Evolutionary conservation across 2,329 filamentous ascomycete species (phyloP).

Genomic region (Pestalotiopsis fici): DNA sequence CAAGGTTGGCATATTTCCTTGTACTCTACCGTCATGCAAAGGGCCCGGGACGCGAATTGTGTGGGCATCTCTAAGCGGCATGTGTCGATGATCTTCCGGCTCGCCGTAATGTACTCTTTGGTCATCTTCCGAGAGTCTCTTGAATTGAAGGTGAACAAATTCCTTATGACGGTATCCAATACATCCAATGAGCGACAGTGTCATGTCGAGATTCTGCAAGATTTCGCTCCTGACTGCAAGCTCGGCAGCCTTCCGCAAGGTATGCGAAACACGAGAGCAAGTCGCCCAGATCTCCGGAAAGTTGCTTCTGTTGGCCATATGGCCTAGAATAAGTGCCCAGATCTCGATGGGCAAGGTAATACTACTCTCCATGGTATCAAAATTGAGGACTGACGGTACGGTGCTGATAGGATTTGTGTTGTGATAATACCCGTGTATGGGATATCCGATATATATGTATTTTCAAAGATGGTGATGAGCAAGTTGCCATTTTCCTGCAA

Average conservation of each 20-base stretch:
- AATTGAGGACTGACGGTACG: background rate
- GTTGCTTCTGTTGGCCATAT: constrained; percentile 8
- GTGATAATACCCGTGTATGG: too few species aligned
- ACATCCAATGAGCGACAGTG: constrained; percentile 8
- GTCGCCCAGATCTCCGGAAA: constrained; percentile 8
- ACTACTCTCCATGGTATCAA: background rate
- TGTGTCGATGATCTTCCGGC: background rate
- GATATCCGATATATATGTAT: too few species aligned
- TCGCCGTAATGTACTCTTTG: constrained; percentile 8
- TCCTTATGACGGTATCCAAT: background rate
- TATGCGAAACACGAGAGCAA: constrained; percentile 2
- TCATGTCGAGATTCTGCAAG: constrained; percentile 2
- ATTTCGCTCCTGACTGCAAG: constrained; percentile 5
- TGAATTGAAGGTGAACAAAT: constrained; percentile 2
- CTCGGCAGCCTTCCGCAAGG: constrained; percentile 8
- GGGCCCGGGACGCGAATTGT: background rate
- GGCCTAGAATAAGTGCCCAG: constrained; percentile 5
- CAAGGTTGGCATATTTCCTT: constrained; percentile 5
- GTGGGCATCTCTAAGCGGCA: background rate
- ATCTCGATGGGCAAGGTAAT: constrained; percentile 7
- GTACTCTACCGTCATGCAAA: background rate
- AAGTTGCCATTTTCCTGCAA: too few species aligned
- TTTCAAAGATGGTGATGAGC: too few species aligned
- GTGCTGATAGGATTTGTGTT: background rate
- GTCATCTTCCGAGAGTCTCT: constrained; percentile 4